Percentiles rank a stretch among this genome's conserved stretches.
Evolutionary conservation across 225 moss, liverwort and hornwort species (phyloP).

Genomic region (Ulota crispa): DNA sequence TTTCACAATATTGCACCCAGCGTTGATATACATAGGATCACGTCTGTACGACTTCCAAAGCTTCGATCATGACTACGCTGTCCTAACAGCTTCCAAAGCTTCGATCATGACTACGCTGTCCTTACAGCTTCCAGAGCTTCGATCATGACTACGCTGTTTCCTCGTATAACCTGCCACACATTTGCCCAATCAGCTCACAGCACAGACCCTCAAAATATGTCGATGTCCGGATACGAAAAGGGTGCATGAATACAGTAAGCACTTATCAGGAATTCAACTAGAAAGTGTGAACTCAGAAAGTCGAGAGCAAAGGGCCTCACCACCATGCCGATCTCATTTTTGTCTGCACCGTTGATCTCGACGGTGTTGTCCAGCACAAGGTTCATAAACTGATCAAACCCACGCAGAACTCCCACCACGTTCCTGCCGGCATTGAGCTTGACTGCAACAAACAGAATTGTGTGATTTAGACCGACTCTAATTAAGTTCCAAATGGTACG

Average conservation of each 20-base stretch:
- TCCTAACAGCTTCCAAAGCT: slow-evolving; percentile 79
- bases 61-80: slow-evolving; percentile 96
- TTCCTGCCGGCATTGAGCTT: slow-evolving; percentile 95
- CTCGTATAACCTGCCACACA: slow-evolving; percentile 78
- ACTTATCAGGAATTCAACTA: neutral
- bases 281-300: neutral
- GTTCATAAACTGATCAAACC: slow-evolving; percentile 99
- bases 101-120: slow-evolving; percentile 97
- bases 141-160: slow-evolving; percentile 97
- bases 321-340: slow-evolving; percentile 98
- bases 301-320: slow-evolving; percentile 30
- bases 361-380: slow-evolving; percentile 96
- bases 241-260: neutral
- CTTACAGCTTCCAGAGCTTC: slow-evolving; percentile 84
- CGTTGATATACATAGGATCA: neutral
- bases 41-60: slow-evolving; percentile 66
- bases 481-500: neutral
- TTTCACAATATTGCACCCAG: neutral
- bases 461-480: neutral
- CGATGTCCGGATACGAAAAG: neutral
- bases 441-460: slow-evolving; percentile 45
- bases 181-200: slow-evolving; percentile 3
- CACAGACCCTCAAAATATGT: neutral
- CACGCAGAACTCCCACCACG: slow-evolving; percentile 89
- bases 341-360: slow-evolving; percentile 88